These are phyloP conservation scores for Evernia prunastri DNA, from an alignment of 495 filamentous ascomycete genomes.

Conservation along the genomic window DNA sequence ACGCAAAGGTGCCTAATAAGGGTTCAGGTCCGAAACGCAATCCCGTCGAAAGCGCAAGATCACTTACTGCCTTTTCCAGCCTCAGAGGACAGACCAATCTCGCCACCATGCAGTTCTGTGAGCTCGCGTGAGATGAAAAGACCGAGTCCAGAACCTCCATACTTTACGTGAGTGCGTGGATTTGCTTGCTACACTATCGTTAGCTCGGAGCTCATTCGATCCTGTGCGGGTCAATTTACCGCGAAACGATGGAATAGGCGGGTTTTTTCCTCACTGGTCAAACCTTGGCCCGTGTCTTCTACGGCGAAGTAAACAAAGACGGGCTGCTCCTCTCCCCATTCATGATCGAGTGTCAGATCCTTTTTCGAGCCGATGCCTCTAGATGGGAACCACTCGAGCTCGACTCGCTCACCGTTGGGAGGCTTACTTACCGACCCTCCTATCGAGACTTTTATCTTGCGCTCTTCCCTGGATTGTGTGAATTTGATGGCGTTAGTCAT, in stretches of 20 bases:
- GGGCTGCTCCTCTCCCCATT: conserved; percentile 70
- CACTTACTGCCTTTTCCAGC: conserved; percentile 55
- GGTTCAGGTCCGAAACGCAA: not conserved
- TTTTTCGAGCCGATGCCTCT: conserved; percentile 39
- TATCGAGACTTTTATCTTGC: not conserved
- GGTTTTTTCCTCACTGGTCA: not conserved
- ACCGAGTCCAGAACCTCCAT: conserved; percentile 77
- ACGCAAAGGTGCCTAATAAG: not conserved
- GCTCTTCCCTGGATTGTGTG: conserved; percentile 40
- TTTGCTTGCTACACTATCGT: conserved; percentile 66
- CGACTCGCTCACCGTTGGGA: conserved; percentile 35
- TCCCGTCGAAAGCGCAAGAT: not conserved
- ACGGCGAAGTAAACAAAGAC: not conserved
- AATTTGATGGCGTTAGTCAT: conserved; percentile 75
- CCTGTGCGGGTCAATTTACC: not conserved
- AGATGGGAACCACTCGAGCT: conserved; percentile 47
- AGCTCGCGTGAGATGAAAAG: conserved; percentile 73
- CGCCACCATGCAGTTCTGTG: conserved; percentile 73
- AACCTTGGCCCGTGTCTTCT: not conserved
- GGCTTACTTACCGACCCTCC: not conserved
- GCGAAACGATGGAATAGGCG: conserved; percentile 2
- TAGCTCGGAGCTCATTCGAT: conserved; percentile 48
- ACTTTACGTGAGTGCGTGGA: conserved; percentile 69
- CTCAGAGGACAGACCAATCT: conserved; percentile 68
- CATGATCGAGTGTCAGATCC: conserved; percentile 38